Base-by-base conservation (phyloP, 2,329 filamentous ascomycete genomes). In the Fonsecaea nubica region DNA sequence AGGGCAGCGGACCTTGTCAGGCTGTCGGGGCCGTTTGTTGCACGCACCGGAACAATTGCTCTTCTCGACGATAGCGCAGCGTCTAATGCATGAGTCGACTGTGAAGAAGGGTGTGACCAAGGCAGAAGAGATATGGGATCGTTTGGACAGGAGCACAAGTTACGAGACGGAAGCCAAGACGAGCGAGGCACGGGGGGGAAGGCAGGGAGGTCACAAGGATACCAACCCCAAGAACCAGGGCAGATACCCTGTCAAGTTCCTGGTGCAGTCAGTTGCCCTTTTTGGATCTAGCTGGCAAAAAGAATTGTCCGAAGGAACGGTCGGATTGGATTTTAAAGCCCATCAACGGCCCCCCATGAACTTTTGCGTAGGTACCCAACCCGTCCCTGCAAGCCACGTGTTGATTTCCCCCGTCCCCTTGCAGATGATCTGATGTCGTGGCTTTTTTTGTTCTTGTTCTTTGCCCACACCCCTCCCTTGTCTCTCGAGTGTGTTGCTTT, bases 331-430 rank as follows among this genome's bases (percentile, higher is more conserved):
- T 25, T 25, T 25, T 25, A 25, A 25, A 25, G 25, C 25, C 25
- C 25, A 25, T n/a, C n/a, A n/a, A n/a, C n/a, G n/a, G n/a, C n/a
- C n/a, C n/a, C 25, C 25, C 25, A 25, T 50, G 12, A 50, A 18
- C 18, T 21, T 21, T 50, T 50, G 25, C 25, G 25, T 50, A 21
- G 18, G 45, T n/a, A 50, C 45, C 6, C 45, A 35, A 38, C 9
- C 50, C 42, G 50, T 56, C 12, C 50, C 56, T 65, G 63, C 63
- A 65, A 35, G 65, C 65, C 65, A 67, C 65, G 65, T 67, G 65
- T 64, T 54, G 61, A 52, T 21, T 25, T 25, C 25, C 25, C 25
- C 25, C 25, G 25, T 40, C 57, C 63, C 63, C 63, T 61, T 65
- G 64, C 64, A 66, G 59, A 55, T 42, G 54, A 58, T 66, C 58